These are phyloP conservation scores for Sporothrix brasiliensis DNA, from an alignment of 2,329 filamentous ascomycete genomes.

Conservation along the genomic window DNA sequence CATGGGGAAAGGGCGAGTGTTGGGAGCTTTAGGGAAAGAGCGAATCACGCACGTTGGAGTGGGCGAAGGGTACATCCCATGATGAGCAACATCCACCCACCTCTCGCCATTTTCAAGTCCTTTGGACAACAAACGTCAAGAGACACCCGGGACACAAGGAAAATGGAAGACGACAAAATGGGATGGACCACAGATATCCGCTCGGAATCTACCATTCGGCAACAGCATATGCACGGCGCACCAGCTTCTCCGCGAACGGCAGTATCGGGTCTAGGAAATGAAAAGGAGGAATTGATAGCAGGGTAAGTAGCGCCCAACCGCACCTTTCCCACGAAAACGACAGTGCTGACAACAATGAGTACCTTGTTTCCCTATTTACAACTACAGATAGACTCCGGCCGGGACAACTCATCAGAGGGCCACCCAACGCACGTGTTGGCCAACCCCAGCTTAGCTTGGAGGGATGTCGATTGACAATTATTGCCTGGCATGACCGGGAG, in stretches of 20 bases:
- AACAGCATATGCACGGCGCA: neutral
- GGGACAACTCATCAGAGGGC: neutral
- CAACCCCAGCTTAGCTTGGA: neutral
- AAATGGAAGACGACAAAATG: neutral
- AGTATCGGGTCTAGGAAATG: neutral
- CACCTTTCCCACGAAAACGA: neutral
- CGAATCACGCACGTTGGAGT: neutral
- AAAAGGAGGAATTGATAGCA: neutral
- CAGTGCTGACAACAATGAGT: neutral
- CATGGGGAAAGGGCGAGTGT: neutral
- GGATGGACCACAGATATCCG: neutral
- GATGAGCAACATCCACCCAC: neutral
- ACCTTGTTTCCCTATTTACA: neutral
- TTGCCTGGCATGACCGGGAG: neutral
- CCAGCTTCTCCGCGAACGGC: neutral
- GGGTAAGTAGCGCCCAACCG: neutral
- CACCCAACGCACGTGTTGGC: neutral
- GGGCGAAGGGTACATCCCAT: neutral
- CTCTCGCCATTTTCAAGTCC: neutral
- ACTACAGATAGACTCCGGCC: neutral
- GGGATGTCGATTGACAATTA: neutral
- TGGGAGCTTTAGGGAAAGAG: slow-evolving; percentile 8
- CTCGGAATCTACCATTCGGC: neutral
- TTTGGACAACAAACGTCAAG: neutral
- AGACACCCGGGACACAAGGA: neutral